Evolutionary conservation across 1,284 basidiomycete genomes (phyloP).

Genomic region (Peniophora sp.): DNA sequence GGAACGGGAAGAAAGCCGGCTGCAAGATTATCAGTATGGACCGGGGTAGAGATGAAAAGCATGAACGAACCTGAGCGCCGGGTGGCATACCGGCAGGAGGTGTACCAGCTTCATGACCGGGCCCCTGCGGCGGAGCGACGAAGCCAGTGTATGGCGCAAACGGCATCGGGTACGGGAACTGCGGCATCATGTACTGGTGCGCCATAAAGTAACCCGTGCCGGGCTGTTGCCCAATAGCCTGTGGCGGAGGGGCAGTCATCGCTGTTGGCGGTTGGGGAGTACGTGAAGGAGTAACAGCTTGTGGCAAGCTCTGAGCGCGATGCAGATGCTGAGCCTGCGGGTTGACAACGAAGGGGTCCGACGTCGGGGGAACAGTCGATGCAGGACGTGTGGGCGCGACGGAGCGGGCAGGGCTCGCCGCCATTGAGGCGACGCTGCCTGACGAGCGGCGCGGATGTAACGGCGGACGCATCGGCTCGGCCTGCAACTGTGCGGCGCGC

Average conservation of each 20-base stretch:
- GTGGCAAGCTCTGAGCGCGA: neutral
- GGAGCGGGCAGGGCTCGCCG: neutral
- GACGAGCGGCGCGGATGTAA: neutral
- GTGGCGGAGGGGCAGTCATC: too few relatives aligned
- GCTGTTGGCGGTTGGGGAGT: neutral
- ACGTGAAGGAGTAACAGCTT: neutral
- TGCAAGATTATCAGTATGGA: neutral
- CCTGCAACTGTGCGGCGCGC: too few relatives aligned
- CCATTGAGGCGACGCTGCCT: neutral
- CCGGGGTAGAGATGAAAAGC: neutral
- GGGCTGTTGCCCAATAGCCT: neutral
- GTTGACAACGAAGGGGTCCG: neutral
- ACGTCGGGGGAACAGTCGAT: neutral
- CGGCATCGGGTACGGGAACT: neutral
- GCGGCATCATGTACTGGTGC: neutral
- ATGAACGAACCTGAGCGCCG: neutral
- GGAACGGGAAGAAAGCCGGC: neutral
- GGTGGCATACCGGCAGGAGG: neutral
- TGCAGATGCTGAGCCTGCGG: neutral
- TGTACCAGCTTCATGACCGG: neutral
- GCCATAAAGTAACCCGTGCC: neutral
- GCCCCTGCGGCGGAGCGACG: neutral
- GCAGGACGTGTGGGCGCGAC: neutral
- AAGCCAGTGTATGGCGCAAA: neutral
- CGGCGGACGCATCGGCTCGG: too few relatives aligned